These are phyloP conservation scores for Penicillium concentricum DNA, from an alignment of 2,329 filamentous ascomycete species.

Conservation along the genomic window DNA sequence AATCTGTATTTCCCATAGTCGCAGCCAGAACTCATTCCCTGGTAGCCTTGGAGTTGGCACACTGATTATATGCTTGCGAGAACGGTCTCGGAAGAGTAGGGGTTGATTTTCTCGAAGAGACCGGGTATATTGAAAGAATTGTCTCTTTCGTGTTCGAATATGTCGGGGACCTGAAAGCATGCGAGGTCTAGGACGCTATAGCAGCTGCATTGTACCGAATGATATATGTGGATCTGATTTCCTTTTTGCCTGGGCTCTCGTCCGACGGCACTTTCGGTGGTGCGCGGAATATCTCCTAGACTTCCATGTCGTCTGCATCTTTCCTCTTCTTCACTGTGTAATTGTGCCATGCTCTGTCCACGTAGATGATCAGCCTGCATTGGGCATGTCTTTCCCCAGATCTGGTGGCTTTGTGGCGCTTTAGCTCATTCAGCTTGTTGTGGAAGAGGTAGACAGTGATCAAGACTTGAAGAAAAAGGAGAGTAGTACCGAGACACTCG, in stretches of 20 bases:
- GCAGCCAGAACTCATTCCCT: too few species aligned
- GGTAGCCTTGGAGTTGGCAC: too few species aligned
- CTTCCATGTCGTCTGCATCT: rapidly evolving
- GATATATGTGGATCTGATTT: neutral
- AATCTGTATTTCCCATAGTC: too few species aligned
- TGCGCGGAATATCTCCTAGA: neutral
- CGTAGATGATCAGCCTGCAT: neutral
- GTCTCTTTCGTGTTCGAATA: too few species aligned
- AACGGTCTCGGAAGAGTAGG: too few species aligned
- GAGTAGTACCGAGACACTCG: neutral
- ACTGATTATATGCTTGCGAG: too few species aligned
- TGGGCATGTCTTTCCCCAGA: neutral
- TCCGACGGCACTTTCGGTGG: neutral
- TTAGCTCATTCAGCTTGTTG: neutral
- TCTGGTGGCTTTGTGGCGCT: neutral
- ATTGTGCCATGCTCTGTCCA: neutral
- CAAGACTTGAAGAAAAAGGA: neutral
- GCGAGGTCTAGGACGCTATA: too few species aligned
- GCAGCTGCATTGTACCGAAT: too few species aligned
- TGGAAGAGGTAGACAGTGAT: neutral
- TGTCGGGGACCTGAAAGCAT: too few species aligned
- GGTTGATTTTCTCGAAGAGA: too few species aligned
- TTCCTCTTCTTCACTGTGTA: neutral
- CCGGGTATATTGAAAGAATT: too few species aligned
- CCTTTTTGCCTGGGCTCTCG: neutral